Evolutionary conservation across 2,329 filamentous ascomycete species (phyloP), one percentile per base, ranked within the genome.

Genomic region (Alternaria novae-zelandiae): DNA sequence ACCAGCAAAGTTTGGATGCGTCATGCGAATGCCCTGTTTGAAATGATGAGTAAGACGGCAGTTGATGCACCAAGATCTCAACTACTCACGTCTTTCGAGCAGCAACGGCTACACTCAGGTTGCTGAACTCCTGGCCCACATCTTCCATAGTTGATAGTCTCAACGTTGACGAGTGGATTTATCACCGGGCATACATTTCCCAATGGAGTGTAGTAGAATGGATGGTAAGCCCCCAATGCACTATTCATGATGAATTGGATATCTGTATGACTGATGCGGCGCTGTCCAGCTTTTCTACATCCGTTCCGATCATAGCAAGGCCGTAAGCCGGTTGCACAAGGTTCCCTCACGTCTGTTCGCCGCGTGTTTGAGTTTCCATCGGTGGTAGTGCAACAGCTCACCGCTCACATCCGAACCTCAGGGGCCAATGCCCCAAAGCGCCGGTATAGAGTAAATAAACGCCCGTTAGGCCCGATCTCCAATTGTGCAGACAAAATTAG

Each of bases 121-220:
- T 56, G n/a, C 4, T 13, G 50, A 60, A 60, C 23, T 23, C n/a
- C 51, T 28, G 57, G 30, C 20, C 51, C 57, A 23, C 44, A 60
- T 17, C 51, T 56, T 41, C 57, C 57, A 5, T 56, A 56, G 21
- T 25, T 60, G 23, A 49, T 20, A 15, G 11, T 43, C 21, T 30
- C 28, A 17, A 17, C 23, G 26, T 20, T 9, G n/a, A 46, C 10
- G 13, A 56, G n/a, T 28, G 51, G 51, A 23, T 45, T 30, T 36
- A 45, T 13, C 15, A 43, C 23, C 21, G 57, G 57, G 13, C 50
- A 60, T 26, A 32, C 4, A 9, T 44, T 60, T 3, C 44, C 51
- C 17, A 56, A 5, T 1, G 51, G 51, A 21, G 55, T 23, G 23
- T 56, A 56, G n/a, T 49, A 60, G 4, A 56, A 56, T 10, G 51